phyloP scores from a whole-genome alignment of 371 early-diverging fungal genomes.

The Mortierella sp. region DNA sequence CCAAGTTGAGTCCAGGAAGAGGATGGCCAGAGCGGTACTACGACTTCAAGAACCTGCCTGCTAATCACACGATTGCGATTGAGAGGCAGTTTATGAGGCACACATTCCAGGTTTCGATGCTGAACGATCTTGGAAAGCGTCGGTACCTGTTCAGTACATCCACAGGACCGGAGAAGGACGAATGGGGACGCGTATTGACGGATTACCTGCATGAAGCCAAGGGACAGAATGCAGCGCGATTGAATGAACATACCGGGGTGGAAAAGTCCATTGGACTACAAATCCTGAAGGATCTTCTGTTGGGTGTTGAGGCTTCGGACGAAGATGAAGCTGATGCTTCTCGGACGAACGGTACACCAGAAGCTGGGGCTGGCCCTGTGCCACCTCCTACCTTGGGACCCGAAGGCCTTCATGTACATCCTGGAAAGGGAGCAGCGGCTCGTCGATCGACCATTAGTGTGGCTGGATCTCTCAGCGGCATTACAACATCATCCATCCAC shows the following conservation, averaged over 20 bases:
- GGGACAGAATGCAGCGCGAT: slow-evolving; percentile 45
- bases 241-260: slow-evolving; percentile 48
- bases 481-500: slow-evolving; percentile 4
- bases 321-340: slow-evolving; percentile 53
- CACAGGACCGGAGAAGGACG: slow-evolving; percentile 58
- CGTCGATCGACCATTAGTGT: not conserved
- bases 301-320: slow-evolving; percentile 58
- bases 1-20: slow-evolving; percentile 28
- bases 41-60: slow-evolving; percentile 63
- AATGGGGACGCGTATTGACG: slow-evolving; percentile 56
- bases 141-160: slow-evolving; percentile 69
- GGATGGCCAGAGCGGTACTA: slow-evolving; percentile 66
- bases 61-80: slow-evolving; percentile 70
- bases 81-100: slow-evolving; percentile 78
- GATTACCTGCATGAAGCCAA: slow-evolving; percentile 36
- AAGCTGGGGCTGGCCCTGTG: slow-evolving; percentile 9
- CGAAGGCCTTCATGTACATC: slow-evolving; percentile 31
- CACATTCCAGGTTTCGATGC: slow-evolving; percentile 70
- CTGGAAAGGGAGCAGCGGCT: slow-evolving; percentile 1
- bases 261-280: slow-evolving; percentile 62
- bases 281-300: slow-evolving; percentile 64
- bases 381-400: slow-evolving; percentile 24
- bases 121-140: slow-evolving; percentile 59
- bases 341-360: slow-evolving; percentile 17
- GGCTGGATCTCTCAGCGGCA: not conserved